These are phyloP conservation scores for Gossypium gossypioides DNA, from an alignment of 441 rosid species.

Conservation along the genomic window DNA sequence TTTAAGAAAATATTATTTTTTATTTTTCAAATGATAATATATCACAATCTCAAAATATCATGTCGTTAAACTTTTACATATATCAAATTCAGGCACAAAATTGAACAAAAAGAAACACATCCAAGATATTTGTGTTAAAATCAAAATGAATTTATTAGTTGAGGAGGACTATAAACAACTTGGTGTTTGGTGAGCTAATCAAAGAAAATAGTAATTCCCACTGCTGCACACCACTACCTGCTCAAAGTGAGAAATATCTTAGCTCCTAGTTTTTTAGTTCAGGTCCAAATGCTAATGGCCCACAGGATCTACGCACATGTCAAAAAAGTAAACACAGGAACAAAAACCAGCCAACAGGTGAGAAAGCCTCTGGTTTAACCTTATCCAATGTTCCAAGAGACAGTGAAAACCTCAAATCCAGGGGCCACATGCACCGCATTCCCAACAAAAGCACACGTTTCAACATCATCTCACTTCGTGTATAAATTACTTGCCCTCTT, in stretches of 20 bases:
- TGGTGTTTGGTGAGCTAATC: no score
- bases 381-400: constrained; percentile 24
- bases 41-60: no score
- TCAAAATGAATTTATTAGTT: no score
- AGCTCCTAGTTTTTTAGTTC: neutral
- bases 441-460: neutral
- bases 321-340: neutral
- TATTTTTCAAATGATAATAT: no score
- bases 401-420: constrained; percentile 22
- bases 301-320: constrained; percentile 6
- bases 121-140: no score
- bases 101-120: no score
- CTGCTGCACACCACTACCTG: no score
- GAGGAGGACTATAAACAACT: no score
- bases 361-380: constrained; percentile 30
- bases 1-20: no score
- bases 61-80: no score
- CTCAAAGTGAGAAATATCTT: neutral
- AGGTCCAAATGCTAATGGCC: constrained; percentile 5
- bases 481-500: constrained; percentile 20
- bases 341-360: constrained; percentile 18
- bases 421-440: constrained; percentile 22
- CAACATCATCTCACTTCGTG: neutral
- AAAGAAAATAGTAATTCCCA: no score
- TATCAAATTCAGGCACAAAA: no score